Evolutionary conservation across 2,329 filamentous ascomycete species (phyloP).

Genomic region (Graphilbum fragrans): DNA sequence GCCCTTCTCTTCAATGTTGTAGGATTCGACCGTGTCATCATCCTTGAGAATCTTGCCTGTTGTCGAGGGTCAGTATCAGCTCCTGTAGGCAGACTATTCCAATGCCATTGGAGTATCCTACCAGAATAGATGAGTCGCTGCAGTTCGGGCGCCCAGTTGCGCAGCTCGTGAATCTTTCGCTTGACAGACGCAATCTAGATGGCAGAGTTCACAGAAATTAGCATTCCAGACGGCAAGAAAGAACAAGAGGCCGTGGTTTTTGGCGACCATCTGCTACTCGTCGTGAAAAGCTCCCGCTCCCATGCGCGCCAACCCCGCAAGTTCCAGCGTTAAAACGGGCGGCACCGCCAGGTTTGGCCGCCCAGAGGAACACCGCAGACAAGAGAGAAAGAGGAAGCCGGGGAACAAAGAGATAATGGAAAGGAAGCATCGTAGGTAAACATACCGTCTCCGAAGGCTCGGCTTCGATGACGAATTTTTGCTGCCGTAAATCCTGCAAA

Average conservation of each 20-base stretch:
- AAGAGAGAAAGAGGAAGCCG: conserved; percentile 2
- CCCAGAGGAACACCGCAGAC: neutral
- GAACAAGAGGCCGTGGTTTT: too few relatives aligned
- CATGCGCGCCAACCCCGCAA: too few relatives aligned
- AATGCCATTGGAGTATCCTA: conserved; percentile 27
- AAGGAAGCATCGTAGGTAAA: conserved; percentile 1
- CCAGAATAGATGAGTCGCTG: conserved; percentile 98
- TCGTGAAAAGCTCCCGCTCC: too few relatives aligned
- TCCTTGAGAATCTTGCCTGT: conserved; percentile 96
- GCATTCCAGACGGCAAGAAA: conserved; percentile 11
- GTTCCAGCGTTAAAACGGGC: neutral
- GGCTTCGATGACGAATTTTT: conserved; percentile 94
- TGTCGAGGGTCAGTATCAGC: conserved; percentile 15
- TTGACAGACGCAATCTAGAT: conserved; percentile 77
- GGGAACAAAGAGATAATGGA: neutral
- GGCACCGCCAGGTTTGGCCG: conserved; percentile 4
- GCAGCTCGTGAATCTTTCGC: conserved; percentile 81
- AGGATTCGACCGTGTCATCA: conserved; percentile 90
- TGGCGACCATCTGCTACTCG: too few relatives aligned
- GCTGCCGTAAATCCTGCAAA: conserved; percentile 85
- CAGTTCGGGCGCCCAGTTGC: conserved; percentile 81
- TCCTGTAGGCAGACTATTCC: neutral
- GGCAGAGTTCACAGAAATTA: conserved; percentile 5
- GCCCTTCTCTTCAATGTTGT: conserved; percentile 98
- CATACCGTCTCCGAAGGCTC: conserved; percentile 86